These are phyloP conservation scores for Diplodia mutila DNA, from an alignment of 2,329 filamentous ascomycete genomes.

Conservation along the genomic window DNA sequence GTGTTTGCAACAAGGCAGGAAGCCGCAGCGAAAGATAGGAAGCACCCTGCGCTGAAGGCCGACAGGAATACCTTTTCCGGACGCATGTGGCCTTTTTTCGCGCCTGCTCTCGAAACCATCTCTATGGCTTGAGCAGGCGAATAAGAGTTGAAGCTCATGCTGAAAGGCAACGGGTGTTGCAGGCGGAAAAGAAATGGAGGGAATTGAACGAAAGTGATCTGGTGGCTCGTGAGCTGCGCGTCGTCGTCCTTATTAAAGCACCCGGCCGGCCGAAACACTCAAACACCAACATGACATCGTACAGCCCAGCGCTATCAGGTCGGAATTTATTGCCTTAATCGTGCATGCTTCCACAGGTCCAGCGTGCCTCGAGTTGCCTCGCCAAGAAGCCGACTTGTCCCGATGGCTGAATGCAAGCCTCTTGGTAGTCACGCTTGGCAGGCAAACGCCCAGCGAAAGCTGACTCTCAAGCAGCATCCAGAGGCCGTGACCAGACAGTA, in stretches of 20 bases:
- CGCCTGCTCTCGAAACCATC: constrained; percentile 55
- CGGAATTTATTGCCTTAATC: constrained; percentile 6
- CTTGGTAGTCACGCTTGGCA: constrained; percentile 3
- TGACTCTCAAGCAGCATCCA: no score
- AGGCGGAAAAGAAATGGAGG: neutral
- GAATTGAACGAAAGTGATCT: neutral
- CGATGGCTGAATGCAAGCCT: constrained; percentile 8
- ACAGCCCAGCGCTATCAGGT: neutral
- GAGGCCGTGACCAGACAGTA: neutral
- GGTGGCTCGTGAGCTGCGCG: neutral
- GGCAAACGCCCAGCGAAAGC: neutral
- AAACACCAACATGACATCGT: constrained; percentile 1
- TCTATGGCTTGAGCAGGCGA: constrained; percentile 56
- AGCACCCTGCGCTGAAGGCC: constrained; percentile 55
- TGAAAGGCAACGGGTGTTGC: no score
- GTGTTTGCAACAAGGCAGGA: constrained; percentile 25
- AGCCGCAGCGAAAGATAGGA: constrained; percentile 52
- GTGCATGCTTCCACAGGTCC: neutral
- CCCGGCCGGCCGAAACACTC: neutral
- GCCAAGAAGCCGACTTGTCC: constrained; percentile 10
- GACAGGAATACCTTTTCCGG: constrained; percentile 59
- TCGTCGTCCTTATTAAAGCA: constrained; percentile 1
- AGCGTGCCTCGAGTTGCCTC: neutral
- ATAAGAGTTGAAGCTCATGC: constrained; percentile 42
- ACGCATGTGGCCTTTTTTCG: constrained; percentile 57